These are phyloP conservation scores for Thielaviopsis punctulata DNA, from an alignment of 2,329 filamentous ascomycete species.

Conservation along the genomic window DNA sequence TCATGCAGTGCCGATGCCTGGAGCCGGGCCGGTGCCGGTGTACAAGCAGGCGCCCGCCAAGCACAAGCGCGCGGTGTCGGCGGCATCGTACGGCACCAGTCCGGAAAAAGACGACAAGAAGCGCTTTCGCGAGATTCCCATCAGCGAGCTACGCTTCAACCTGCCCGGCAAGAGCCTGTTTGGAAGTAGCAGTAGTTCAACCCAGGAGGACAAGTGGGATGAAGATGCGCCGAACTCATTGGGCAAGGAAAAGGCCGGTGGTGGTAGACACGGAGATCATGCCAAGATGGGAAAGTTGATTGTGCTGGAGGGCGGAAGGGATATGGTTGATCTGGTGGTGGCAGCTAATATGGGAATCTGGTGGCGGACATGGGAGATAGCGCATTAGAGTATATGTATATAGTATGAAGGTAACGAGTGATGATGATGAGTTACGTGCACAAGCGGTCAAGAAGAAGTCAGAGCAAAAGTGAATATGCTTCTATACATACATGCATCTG, in stretches of 20 bases:
- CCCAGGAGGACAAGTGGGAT: conserved; percentile 23
- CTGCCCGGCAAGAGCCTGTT: conserved; percentile 45
- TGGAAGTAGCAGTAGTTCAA: conserved; percentile 16
- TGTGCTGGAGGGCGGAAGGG: conserved; percentile 72
- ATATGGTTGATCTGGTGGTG: conserved; percentile 88
- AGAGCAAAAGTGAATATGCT: no score
- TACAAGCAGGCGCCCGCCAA: no score
- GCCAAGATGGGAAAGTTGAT: conserved; percentile 92
- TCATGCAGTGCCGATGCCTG: conserved; percentile 45
- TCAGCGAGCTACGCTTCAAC: conserved; percentile 85
- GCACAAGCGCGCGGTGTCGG: conserved; percentile 12
- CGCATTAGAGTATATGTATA: no score
- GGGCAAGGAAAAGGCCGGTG: conserved; percentile 69
- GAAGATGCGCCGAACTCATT: conserved; percentile 46
- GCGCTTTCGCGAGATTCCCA: conserved; percentile 19
- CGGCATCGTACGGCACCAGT: conserved; percentile 1
- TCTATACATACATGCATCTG: no score
- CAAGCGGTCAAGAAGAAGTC: not conserved
- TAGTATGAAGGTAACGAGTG: no score
- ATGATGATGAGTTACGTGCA: conserved; percentile 12
- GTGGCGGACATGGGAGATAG: conserved; percentile 59
- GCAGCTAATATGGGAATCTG: conserved; percentile 83
- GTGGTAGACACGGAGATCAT: conserved; percentile 67
- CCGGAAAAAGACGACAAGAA: not conserved
- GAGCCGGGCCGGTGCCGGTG: no score